These are phyloP conservation scores for Thuidium tamariscinum DNA, from an alignment of 225 moss, liverwort and hornwort genomes.

Conservation along the genomic window DNA sequence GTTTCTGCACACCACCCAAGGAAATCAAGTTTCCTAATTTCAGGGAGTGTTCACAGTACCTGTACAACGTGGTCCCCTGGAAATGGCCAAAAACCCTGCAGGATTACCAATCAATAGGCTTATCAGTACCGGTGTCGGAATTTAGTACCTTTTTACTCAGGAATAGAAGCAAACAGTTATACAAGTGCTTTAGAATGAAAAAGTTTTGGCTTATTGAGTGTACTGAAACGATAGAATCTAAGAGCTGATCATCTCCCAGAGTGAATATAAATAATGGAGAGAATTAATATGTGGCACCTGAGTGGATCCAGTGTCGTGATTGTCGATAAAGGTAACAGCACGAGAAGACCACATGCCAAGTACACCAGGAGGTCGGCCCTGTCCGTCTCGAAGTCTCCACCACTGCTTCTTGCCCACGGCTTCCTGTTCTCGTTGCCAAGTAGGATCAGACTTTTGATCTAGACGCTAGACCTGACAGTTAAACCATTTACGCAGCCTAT, in stretches of 20 bases:
- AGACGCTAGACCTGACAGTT: neutral
- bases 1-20: neutral
- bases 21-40: neutral
- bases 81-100: slow-evolving; percentile 88
- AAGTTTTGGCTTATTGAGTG: neutral
- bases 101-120: neutral
- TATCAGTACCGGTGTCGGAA: neutral
- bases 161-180: neutral
- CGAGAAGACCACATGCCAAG: slow-evolving; percentile 93
- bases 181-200: neutral
- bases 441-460: neutral
- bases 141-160: neutral
- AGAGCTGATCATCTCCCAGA: neutral
- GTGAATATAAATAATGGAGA: neutral
- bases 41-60: slow-evolving; percentile 16
- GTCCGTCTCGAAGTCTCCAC: slow-evolving; percentile 87
- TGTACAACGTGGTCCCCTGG: slow-evolving; percentile 65
- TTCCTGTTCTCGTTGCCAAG: slow-evolving; percentile 41
- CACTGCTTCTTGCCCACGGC: slow-evolving; percentile 74
- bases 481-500: neutral
- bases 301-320: slow-evolving; percentile 95
- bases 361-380: slow-evolving; percentile 67
- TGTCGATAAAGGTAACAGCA: slow-evolving; percentile 84
- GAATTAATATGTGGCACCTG: slow-evolving; percentile 38
- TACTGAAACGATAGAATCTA: neutral